Conservation (phyloP, 805 yeast species). For the Saturnispora besseyi region DNA sequence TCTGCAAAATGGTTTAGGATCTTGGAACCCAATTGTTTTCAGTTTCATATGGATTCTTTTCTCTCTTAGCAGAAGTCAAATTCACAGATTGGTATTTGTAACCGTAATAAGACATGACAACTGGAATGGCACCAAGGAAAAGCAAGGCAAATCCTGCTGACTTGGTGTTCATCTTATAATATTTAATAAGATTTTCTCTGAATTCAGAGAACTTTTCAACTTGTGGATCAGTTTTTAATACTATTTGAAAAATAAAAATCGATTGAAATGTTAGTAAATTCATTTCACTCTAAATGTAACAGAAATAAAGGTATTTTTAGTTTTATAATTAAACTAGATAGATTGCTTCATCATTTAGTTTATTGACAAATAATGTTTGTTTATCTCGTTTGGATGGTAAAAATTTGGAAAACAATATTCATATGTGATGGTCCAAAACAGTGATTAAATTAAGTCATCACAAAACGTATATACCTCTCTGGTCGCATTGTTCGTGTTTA, state of each 20-base stretch:
- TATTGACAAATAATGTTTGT: too few relatives aligned
- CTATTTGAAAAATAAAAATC: conserved; percentile 8
- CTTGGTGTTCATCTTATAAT: conserved; percentile 25
- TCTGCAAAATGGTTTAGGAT: conserved; percentile 9
- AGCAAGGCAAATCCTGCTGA: conserved; percentile 23
- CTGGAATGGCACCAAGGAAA: conserved; percentile 27
- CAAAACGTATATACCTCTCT: too few relatives aligned
- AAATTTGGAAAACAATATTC: too few relatives aligned
- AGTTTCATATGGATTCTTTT: conserved; percentile 20
- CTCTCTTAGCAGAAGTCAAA: conserved; percentile 24
- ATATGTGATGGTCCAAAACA: too few relatives aligned
- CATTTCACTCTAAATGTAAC: too few relatives aligned
- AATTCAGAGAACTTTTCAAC: conserved; percentile 25
- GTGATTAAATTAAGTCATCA: too few relatives aligned
- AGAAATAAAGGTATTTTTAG: background rate
- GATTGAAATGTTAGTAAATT: background rate
- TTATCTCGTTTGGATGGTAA: too few relatives aligned
- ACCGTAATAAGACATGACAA: conserved; percentile 25
- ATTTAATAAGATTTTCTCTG: conserved; percentile 25
- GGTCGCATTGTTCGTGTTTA: background rate
- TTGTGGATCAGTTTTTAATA: conserved; percentile 26
- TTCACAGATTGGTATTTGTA: conserved; percentile 25
- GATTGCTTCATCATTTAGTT: too few relatives aligned
- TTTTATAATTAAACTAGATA: too few relatives aligned
- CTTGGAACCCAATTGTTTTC: conserved; percentile 24